Evolutionary conservation across 441 rosid genomes (phyloP), one percentile per base, ranked within the genome.

Genomic region (Theobroma grandiflorum): DNA sequence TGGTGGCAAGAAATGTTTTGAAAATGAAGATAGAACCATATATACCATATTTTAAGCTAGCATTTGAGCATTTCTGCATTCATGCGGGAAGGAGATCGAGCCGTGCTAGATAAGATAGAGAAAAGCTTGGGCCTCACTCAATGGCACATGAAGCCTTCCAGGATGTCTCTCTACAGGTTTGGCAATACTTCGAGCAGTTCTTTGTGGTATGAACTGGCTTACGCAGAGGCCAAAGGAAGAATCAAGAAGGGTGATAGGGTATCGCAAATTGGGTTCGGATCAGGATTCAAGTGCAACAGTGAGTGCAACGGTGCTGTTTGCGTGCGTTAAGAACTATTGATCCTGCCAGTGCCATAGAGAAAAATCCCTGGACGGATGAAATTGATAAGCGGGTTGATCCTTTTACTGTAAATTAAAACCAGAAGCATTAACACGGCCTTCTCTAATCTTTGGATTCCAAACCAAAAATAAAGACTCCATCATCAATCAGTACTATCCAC

Each of bases 61-160:
- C 93, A 3, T 88, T 90, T 68, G 89, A 88, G 72, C 93, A 90
- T 49, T 88, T 90, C n/a, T 90, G 90, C 52, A 84, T 90, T 69
- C 91, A 90, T 45, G 88, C 90, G 33, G 89, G 91, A 74, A 91
- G 93, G 14, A 84, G 89, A 85, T n/a, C n/a, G n/a, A n/a, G 88
- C 79, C 0, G 90, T 90, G 83, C 57, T 90, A 4, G 83, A 87
- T 74, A 88, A 87, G 78, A 75, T 90, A 1, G 90, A 90, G 84
- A 87, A 86, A 82, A 88, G 83, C n/a, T 65, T 88, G 73, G 80
- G 78, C 14, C 86, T 90, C 61, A 79, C 82, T 3, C 85, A 88
- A 16, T 81, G 90, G 88, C 88, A 85, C 68, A 83, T 90, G 88
- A 91, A 90, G 82, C 91, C 93, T 18, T 85, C 89, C 26, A 84